Evolutionary conservation across 2,329 filamentous ascomycete species (phyloP).

Genomic region (Emmonsiellopsis sp.): DNA sequence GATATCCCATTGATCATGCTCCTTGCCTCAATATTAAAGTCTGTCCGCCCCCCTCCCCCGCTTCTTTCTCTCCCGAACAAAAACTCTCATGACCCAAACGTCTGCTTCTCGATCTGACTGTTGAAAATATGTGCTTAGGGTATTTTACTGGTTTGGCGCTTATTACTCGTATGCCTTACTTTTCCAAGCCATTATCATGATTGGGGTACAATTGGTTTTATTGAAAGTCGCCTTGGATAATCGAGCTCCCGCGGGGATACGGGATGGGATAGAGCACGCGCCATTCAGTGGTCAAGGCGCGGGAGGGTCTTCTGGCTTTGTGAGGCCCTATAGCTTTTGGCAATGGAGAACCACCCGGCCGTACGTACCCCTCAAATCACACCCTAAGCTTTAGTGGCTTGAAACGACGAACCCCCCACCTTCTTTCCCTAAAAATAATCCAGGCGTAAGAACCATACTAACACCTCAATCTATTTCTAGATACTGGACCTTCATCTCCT

Average conservation of each 20-base stretch:
- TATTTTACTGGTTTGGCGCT: constrained; percentile 58
- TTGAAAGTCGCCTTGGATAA: constrained; percentile 53
- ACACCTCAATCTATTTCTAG: constrained; percentile 12
- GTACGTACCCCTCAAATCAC: constrained; percentile 19
- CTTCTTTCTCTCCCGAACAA: background rate
- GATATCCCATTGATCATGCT: constrained; percentile 61
- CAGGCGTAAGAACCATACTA: background rate
- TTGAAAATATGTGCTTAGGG: constrained; percentile 26
- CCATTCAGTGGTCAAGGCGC: constrained; percentile 28
- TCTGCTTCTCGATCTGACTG: background rate
- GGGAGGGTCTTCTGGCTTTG: constrained; percentile 19
- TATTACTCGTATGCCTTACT: constrained; percentile 51
- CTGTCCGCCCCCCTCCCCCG: constrained; percentile 10
- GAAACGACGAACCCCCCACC: constrained; percentile 3
- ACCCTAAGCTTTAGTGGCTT: background rate
- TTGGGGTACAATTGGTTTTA: constrained; percentile 47
- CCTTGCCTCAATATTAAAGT: constrained; percentile 55
- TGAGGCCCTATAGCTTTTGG: constrained; percentile 54
- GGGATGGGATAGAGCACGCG: constrained; percentile 31
- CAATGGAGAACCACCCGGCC: constrained; percentile 49
- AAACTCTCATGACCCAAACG: background rate
- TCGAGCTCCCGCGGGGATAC: constrained; percentile 35
- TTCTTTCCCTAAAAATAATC: background rate
- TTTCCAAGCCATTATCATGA: constrained; percentile 51
- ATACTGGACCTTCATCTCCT: constrained; percentile 51